Percentiles rank a stretch among this genome's conserved stretches.
phyloP scores from a whole-genome alignment of 2,329 filamentous ascomycete genomes.

The Cordyceps fumosorosea region DNA sequence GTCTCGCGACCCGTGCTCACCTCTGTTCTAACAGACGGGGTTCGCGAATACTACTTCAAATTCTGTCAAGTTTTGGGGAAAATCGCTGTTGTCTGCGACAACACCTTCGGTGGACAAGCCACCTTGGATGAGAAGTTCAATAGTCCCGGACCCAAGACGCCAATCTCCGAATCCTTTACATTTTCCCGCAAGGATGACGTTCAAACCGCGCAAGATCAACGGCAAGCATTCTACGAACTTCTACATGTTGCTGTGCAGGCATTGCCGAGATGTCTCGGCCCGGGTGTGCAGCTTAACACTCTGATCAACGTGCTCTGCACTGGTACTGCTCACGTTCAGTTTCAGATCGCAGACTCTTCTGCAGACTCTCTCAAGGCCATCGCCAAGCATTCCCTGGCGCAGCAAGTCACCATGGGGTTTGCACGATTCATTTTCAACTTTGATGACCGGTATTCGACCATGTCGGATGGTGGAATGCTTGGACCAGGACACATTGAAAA shows the following conservation, averaged over 20 bases:
- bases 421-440: constrained; percentile 98
- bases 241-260: constrained; percentile 94
- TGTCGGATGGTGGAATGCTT: constrained; percentile 96
- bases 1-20: constrained; percentile 60
- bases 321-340: constrained; percentile 90
- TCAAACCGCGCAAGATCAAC: constrained; percentile 66
- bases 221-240: constrained; percentile 91
- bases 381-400: constrained; percentile 83
- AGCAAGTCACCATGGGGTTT: constrained; percentile 94
- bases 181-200: constrained; percentile 80
- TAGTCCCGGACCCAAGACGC: constrained; percentile 82
- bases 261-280: constrained; percentile 84
- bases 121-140: constrained; percentile 93
- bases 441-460: constrained; percentile 93
- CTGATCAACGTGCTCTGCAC: constrained; percentile 93
- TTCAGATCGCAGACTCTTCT: constrained; percentile 86
- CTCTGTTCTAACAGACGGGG: constrained; percentile 62
- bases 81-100: constrained; percentile 93
- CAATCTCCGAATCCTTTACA: constrained; percentile 88
- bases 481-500: constrained; percentile 92
- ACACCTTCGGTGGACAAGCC: constrained; percentile 93
- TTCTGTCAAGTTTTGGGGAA: constrained; percentile 96
- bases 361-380: constrained; percentile 92
- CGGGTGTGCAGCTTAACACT: constrained; percentile 86
- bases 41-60: constrained; percentile 77